Conservation (phyloP, 2,329 filamentous ascomycete genomes). For the Proliferodiscus dingleyae region DNA sequence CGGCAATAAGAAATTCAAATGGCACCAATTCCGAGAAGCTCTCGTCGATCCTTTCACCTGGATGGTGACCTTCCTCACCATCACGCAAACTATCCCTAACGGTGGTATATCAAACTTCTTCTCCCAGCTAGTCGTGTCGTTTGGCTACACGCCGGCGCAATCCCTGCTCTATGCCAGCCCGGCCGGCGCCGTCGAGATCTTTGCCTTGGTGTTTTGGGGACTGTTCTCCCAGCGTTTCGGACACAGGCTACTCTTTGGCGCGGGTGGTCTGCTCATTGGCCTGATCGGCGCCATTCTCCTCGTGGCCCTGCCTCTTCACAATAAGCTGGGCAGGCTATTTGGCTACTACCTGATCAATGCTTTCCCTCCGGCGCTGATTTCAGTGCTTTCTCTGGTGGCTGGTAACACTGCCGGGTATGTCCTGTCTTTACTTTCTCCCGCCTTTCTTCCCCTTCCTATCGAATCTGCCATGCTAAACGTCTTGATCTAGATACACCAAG, state of each 20-base stretch:
- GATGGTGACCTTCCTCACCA: constrained; percentile 12
- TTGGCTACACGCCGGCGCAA: constrained; percentile 15
- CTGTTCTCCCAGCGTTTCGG: constrained; percentile 1
- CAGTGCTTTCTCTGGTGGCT: neutral
- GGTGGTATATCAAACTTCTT: constrained; percentile 18
- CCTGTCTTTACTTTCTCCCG: neutral
- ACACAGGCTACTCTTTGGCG: constrained; percentile 25
- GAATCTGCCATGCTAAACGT: constrained; percentile 39
- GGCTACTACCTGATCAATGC: constrained; percentile 28
- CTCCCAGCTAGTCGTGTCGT: constrained; percentile 16
- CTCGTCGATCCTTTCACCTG: constrained; percentile 16
- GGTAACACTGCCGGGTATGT: neutral
- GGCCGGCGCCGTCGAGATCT: constrained; percentile 2
- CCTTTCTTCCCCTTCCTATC: no score
- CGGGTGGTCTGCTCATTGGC: constrained; percentile 26
- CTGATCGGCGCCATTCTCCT: constrained; percentile 29
- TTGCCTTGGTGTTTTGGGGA: neutral
- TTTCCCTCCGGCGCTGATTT: neutral
- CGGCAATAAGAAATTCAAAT: constrained; percentile 15
- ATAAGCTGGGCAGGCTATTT: constrained; percentile 18
- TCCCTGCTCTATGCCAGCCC: constrained; percentile 8
- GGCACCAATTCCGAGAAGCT: constrained; percentile 14
- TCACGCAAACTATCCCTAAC: constrained; percentile 16
- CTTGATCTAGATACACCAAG: constrained; percentile 33
- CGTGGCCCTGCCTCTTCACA: constrained; percentile 23